phyloP scores from a whole-genome alignment of 257 asterid genomes.

The Plectranthus barbatus region DNA sequence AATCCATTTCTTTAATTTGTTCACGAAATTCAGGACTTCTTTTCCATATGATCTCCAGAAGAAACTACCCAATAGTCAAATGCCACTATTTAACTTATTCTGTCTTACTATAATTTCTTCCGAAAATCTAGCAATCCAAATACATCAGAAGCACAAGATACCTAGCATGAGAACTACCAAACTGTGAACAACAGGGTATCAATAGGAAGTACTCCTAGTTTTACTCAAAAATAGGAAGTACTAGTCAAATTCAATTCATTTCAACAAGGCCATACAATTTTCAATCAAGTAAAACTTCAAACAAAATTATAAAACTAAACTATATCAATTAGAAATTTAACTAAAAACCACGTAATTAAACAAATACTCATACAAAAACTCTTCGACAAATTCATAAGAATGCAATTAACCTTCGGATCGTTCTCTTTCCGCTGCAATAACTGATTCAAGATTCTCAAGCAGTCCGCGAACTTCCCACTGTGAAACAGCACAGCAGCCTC shows the following conservation, averaged over 20 bases:
- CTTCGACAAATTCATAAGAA: background rate
- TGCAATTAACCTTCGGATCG: constrained; percentile 61
- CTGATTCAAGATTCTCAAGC: constrained; percentile 52
- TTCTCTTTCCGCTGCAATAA: constrained; percentile 44
- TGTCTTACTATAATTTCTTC: background rate
- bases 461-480: constrained; percentile 57
- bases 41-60: background rate
- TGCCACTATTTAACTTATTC: background rate
- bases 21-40: background rate
- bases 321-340: background rate
- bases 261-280: background rate
- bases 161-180: background rate
- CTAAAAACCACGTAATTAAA: background rate
- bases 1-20: background rate
- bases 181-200: background rate
- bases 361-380: background rate
- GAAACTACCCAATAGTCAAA: background rate
- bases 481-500: constrained; percentile 74
- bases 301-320: background rate
- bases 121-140: background rate
- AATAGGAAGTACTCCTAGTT: background rate
- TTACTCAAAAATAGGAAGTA: background rate
- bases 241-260: background rate
- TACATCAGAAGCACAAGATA: background rate
- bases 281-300: background rate